Percentiles rank a stretch among this genome's conserved stretches.
Evolutionary conservation across 805 yeast genomes (phyloP).

Genomic region (Kazachstania taianensis): DNA sequence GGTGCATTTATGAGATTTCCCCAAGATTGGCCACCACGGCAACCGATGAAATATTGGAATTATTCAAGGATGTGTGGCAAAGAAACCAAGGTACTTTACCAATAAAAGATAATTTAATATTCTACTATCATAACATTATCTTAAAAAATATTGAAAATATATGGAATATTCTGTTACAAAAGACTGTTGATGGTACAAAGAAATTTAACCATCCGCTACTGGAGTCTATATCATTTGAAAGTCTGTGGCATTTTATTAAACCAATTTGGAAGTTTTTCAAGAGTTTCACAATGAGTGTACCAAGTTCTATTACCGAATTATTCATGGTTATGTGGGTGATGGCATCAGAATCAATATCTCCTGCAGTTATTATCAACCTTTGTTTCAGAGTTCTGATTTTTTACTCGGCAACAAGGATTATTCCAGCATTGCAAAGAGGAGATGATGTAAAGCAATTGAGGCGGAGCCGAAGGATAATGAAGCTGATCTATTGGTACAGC

Average conservation of each 20-base stretch:
- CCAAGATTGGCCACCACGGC: slow-evolving; percentile 68
- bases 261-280: slow-evolving; percentile 25
- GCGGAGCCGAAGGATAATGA: slow-evolving; percentile 32
- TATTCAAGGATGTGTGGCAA: slow-evolving; percentile 32
- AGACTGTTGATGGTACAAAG: slow-evolving; percentile 5
- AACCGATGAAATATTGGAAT: slow-evolving; percentile 33
- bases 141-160: slow-evolving; percentile 19
- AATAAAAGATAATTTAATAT: slow-evolving; percentile 26
- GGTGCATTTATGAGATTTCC: slow-evolving; percentile 85
- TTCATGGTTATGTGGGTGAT: slow-evolving; percentile 31
- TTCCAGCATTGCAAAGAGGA: slow-evolving; percentile 56
- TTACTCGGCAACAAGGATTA: slow-evolving; percentile 85
- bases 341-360: slow-evolving; percentile 55
- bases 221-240: slow-evolving; percentile 1
- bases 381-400: slow-evolving; percentile 82
- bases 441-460: slow-evolving; percentile 16
- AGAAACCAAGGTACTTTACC: slow-evolving; percentile 26
- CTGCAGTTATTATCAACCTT: slow-evolving; percentile 71
- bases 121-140: slow-evolving; percentile 22
- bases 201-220: slow-evolving; percentile 2
- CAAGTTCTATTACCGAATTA: slow-evolving; percentile 24
- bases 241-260: slow-evolving; percentile 11
- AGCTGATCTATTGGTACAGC: slow-evolving; percentile 71
- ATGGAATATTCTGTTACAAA: slow-evolving; percentile 19
- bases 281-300: slow-evolving; percentile 24